Percentiles rank a stretch among this genome's conserved stretches.
Conservation (phyloP, 495 filamentous ascomycete genomes). For the Neurospora hispaniola region DNA sequence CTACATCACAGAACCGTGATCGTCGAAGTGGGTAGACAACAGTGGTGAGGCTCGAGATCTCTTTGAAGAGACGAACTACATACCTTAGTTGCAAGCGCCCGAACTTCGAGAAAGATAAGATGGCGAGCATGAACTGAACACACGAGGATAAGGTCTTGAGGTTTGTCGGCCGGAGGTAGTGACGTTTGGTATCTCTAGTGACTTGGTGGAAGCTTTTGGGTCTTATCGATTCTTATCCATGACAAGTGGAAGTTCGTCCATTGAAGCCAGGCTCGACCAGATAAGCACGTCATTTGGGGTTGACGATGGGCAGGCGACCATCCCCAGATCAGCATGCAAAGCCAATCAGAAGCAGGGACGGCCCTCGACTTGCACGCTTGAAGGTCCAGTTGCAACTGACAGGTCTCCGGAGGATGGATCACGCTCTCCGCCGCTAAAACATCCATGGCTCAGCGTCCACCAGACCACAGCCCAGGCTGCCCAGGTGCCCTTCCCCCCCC, state of each 20-base stretch:
- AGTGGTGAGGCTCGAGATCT: background rate
- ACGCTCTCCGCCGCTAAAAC: background rate
- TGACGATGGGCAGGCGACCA: background rate
- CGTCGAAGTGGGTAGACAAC: background rate
- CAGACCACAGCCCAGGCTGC: background rate
- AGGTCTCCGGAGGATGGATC: background rate
- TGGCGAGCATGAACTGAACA: background rate
- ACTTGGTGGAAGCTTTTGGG: background rate
- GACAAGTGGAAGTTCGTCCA: too few species aligned
- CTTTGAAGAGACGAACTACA: background rate
- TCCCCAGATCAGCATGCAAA: background rate
- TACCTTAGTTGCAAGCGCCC: background rate
- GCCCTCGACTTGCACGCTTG: background rate
- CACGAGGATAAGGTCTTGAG: background rate
- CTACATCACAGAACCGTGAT: background rate
- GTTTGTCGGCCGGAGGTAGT: background rate
- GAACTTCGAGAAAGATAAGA: background rate
- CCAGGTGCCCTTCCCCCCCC: background rate
- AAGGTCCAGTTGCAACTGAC: background rate
- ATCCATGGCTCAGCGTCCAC: background rate
- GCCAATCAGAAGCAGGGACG: background rate
- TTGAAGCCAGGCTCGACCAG: background rate
- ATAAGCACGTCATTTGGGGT: background rate
- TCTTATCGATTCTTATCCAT: background rate
- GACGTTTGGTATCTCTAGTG: background rate